Evolutionary conservation across 2,329 filamentous ascomycete genomes (phyloP).

Genomic region (Endoconidiophora polonica): DNA sequence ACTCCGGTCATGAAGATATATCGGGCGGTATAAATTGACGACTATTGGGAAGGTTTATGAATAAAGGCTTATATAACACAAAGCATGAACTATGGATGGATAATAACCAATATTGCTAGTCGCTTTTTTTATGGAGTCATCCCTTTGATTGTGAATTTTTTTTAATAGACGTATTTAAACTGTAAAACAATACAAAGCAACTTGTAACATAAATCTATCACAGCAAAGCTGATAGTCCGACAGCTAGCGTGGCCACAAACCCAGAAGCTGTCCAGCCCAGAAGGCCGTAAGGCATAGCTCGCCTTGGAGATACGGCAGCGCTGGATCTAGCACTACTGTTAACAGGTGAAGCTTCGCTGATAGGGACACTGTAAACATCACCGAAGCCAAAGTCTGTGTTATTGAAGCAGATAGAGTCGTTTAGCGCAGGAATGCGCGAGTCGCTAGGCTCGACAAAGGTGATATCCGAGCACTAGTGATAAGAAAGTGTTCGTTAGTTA

Average conservation of each 20-base stretch:
- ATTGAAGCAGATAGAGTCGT: constrained; percentile 57
- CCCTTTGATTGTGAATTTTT: too few relatives aligned
- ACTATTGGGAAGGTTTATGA: too few relatives aligned
- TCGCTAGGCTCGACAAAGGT: constrained; percentile 42
- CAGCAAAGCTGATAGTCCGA: not conserved
- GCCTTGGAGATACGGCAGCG: not conserved
- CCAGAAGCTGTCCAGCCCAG: not conserved
- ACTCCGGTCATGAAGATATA: too few relatives aligned
- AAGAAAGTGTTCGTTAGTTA: not conserved
- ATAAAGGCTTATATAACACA: too few relatives aligned
- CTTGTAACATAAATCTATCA: not conserved
- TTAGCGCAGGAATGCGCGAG: constrained; percentile 32
- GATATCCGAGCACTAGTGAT: constrained; percentile 61
- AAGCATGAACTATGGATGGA: too few relatives aligned
- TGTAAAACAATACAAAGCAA: too few relatives aligned
- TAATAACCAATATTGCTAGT: too few relatives aligned
- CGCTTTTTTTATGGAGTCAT: too few relatives aligned
- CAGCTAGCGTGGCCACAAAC: not conserved
- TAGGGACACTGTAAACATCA: constrained; percentile 35
- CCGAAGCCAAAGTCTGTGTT: constrained; percentile 49
- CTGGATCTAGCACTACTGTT: constrained; percentile 1
- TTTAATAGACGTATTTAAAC: too few relatives aligned
- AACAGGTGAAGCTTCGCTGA: constrained; percentile 7
- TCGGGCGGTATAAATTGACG: too few relatives aligned
- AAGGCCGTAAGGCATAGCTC: not conserved